Base-by-base conservation (phyloP, 164 flowering plant genomes). In the Vitis cinerea region DNA sequence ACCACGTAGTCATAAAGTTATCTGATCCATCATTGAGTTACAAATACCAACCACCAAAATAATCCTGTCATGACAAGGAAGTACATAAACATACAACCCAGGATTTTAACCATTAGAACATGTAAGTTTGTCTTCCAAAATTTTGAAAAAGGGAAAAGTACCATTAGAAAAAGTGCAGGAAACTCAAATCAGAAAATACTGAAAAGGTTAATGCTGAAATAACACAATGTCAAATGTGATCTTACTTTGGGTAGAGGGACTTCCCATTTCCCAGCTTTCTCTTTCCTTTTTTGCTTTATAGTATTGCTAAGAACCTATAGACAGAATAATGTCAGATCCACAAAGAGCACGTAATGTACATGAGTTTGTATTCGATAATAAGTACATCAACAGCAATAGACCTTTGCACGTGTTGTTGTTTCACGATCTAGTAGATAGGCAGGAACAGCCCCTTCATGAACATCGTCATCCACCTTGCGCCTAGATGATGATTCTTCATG, bases 191-290 rank as follows among this genome's bases (percentile, higher is more conserved):
- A 30, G 15, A 5, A 10, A 50, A 2, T 52, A 30, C 3, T 29
- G 17, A 14, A 61, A 53, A 49, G 14, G n/a, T 19, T 50, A 15
- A 3, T 23, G 27, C 27, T 23, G 6, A 67, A 68, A 23, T 23
- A 23, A 23, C 27, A 23, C 27, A n/a, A 62, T 37, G 17, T 10
- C 50, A 17, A 61, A 67, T 44, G 44, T n/a, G 37, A 63, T 23
- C 61, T 31, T 73, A 91, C 99, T 97, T 93, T 95, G 37, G 99
- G 99, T 52, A 95, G 77, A 64, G 99, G 99, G 58, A 95, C 99
- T 61, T 95, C 97, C 99, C 99, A 95, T 82, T 93, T 95, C 51
- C 99, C 99, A 76, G 99, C 98, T 77, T 85, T 95, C 80, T 95
- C 99, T 72, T 95, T 95, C 79, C 99, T 86, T 84, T 95, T 95